Percentiles rank a stretch among this genome's conserved stretches.
Conservation (phyloP, 148 eudicot species). For the Fagopyrum homotropicum region DNA sequence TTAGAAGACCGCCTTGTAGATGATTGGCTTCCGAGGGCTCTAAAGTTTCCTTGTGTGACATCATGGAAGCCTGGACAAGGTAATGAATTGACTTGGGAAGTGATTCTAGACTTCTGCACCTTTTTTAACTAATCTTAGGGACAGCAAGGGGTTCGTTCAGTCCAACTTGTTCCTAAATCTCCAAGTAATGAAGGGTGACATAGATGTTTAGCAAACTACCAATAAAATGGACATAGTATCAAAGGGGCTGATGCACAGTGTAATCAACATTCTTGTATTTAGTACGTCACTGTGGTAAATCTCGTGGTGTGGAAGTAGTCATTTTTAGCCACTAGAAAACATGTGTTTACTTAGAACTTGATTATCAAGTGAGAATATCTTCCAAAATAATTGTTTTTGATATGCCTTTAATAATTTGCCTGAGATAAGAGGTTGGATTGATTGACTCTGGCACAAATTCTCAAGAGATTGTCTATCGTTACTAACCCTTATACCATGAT, state of each 20-base stretch:
- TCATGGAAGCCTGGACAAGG: slow-evolving; percentile 76
- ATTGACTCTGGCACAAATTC: neutral
- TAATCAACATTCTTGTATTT: neutral
- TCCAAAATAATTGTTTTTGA: neutral
- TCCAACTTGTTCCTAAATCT: neutral
- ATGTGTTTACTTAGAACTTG: neutral
- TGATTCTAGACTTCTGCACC: neutral
- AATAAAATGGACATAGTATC: neutral
- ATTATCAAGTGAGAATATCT: neutral
- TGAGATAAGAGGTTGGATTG: neutral
- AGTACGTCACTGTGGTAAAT: neutral
- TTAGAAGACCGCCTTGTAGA: slow-evolving; percentile 28
- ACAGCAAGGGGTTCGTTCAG: neutral
- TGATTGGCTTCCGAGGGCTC: slow-evolving; percentile 69
- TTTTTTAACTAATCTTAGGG: neutral
- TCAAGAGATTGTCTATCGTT: neutral
- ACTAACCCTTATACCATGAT: neutral
- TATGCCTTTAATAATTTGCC: neutral
- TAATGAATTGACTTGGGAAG: slow-evolving; percentile 18
- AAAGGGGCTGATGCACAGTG: neutral
- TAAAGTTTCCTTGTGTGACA: slow-evolving; percentile 51
- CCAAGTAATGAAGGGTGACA: neutral
- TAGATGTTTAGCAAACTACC: neutral
- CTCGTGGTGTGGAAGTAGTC: neutral
- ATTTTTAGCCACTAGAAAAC: neutral